Evolutionary conservation across 2,329 filamentous ascomycete genomes (phyloP), one percentile per base, ranked within the genome.

Genomic region (Monosporascus cannonballus): DNA sequence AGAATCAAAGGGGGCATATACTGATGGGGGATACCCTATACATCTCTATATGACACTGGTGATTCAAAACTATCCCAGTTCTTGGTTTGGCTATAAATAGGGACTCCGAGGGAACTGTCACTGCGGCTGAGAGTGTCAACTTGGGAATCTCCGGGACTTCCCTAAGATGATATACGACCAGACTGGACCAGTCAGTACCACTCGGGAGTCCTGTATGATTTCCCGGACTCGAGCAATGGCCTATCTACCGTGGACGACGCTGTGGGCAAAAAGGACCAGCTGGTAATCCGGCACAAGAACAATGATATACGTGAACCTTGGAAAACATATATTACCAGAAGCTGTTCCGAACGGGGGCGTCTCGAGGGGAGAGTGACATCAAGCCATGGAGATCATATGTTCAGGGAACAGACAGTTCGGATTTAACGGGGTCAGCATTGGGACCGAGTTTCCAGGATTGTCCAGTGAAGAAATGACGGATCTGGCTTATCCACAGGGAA

Each of bases 401-500:
- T 67, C 62, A 52, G 62, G 60, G 0, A 66, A 63, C 4, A 56
- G 69, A 15, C 59, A 67, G 51, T 51, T 71, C 42, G 70, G 68
- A 69, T 66, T 65, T 57, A 68, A 70, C 57, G 59, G 67, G 58
- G 64, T 71, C 48, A 62, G 61, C 8, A 54, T 60, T 17, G 68
- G 67, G 2, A 65, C 54, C 22, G 59, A 53, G 5, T 68, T 63
- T 54, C 57, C 56, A 22, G 66, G 20, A 45, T 25, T 1, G 1
- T 11, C 2, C 11, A 44, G 11, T 5, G 11, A 45, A 25, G 11
- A 11, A 46, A 25, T 14, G 22, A 11, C 14, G 11, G 20, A n/a
- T 34, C 30, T 9, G 1, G 30, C 4, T 14, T 34, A 34, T 34
- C 30, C 30, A 14, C 4, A 34, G 30, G 25, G 27, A 30, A 30